Conservation (phyloP, 129 eudicot species). For the Pseudognaphalium luteoalbum region DNA sequence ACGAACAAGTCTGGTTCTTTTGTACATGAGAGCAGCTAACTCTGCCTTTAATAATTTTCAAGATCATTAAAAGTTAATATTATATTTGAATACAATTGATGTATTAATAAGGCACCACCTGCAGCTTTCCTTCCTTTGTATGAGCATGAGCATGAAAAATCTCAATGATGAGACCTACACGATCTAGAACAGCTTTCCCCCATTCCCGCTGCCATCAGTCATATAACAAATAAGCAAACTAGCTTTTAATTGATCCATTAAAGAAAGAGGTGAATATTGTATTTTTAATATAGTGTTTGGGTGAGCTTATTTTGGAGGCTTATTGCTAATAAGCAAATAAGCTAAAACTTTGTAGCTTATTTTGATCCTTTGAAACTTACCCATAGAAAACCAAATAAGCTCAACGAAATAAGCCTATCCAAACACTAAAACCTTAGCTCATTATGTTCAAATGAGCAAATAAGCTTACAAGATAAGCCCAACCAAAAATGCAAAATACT, state of each 20-base stretch:
- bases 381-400: not conserved
- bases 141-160: constrained; percentile 98
- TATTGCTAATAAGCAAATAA: not conserved
- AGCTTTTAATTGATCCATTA: not conserved
- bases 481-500: not conserved
- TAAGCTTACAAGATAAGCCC: no score
- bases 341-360: no score
- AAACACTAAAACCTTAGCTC: no score
- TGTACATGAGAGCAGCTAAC: constrained; percentile 97
- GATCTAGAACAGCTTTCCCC: constrained; percentile 92
- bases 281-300: not conserved
- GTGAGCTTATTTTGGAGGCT: not conserved
- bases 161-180: constrained; percentile 95
- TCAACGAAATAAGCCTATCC: not conserved
- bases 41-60: constrained; percentile 59
- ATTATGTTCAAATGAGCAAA: no score
- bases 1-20: constrained; percentile 92
- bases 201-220: constrained; percentile 57
- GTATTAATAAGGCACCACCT: constrained; percentile 43
- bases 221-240: constrained; percentile 1
- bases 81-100: constrained; percentile 5
- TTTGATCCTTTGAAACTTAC: no score
- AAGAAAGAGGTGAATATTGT: not conserved
- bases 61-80: constrained; percentile 4
- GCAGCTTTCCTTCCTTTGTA: constrained; percentile 95